Base-by-base conservation (phyloP, 148 eudicot genomes). In the Spergularia bocconei region DNA sequence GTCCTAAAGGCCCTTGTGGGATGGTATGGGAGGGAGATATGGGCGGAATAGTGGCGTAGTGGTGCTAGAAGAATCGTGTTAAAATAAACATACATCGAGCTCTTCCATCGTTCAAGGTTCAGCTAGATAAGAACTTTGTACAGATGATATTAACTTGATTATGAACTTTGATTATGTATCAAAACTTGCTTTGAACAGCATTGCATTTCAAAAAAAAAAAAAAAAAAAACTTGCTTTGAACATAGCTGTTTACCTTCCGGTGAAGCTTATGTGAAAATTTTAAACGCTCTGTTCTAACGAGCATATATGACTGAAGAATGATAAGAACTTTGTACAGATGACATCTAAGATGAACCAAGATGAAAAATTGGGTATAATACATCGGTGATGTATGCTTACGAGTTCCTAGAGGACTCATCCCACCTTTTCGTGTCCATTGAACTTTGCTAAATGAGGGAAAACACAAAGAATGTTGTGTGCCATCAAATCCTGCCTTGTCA, bases 401-500 rank as follows among this genome's bases (percentile, higher is more conserved):
- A 54, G n/a, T 69, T 21, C 20, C 52, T 52, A 4, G 33, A 76
- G 55, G 52, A 51, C 75, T 89, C 77, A 87, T 73, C 76, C 84
- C 55, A 73, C 67, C 81, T 87, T 93, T 85, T 86, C 85, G 74
- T 88, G 78, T 56, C 86, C 84, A 64, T 67, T 83, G 44, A 88
- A 62, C 54, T 74, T 88, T 50, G 71, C 86, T 73, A 93, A 79
- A 60, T 89, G 88, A 76, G 96, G 98, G 67, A 93, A 91, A 4
- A 80, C 97, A 70, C 63, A 82, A 82, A 88, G 84, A 54, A 93
- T 86, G 71, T 91, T 91, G 71, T 88, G 91, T 50, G 94, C 88
- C 81, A 89, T 88, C 82, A 93, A 81, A 74, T 93, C 98, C 81
- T 93, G 97, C 84, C 98, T 88, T 70, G 98, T 93, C 82, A 93